A percentile compares a stretch with the other conserved stretches of the same genome.
Evolutionary conservation across 805 yeast genomes (phyloP).

Genomic region (Lipomyces kockii): DNA sequence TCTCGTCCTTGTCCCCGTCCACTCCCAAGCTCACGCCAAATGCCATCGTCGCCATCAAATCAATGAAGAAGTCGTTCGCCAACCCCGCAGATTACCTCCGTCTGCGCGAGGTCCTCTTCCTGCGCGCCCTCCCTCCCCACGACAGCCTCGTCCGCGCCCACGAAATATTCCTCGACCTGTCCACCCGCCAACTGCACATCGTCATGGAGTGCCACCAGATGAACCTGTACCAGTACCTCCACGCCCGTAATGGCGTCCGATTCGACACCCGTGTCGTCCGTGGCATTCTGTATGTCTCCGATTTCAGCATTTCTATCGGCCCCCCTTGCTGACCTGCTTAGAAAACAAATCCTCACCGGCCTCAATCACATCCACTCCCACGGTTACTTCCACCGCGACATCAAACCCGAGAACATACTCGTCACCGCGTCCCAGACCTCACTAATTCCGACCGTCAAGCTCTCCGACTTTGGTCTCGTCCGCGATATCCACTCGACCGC

Average conservation of each 20-base stretch:
- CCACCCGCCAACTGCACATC: conserved; percentile 66
- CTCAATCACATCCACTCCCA: conserved; percentile 77
- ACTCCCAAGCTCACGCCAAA: conserved; percentile 15
- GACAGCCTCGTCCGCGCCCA: conserved; percentile 71
- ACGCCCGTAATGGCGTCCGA: conserved; percentile 12
- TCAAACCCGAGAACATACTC: conserved; percentile 91
- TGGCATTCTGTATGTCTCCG: conserved; percentile 9
- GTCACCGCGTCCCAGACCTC: conserved; percentile 44
- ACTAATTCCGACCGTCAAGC: conserved; percentile 66
- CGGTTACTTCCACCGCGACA: conserved; percentile 81
- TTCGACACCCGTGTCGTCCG: conserved; percentile 4
- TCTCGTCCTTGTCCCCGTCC: not conserved
- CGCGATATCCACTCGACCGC: conserved; percentile 65
- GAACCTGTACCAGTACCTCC: conserved; percentile 62
- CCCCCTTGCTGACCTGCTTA: conserved; percentile 3
- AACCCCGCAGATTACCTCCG: conserved; percentile 60
- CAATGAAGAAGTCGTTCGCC: conserved; percentile 63
- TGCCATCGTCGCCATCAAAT: conserved; percentile 73
- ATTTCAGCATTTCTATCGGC: not conserved
- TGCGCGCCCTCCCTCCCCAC: conserved; percentile 63
- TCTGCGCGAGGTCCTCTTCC: conserved; percentile 46
- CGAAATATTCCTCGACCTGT: conserved; percentile 77
- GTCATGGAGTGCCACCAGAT: conserved; percentile 90
- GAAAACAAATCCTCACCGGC: conserved; percentile 70
- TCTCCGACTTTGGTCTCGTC: conserved; percentile 95